Conservation (phyloP, 805 yeast species). For the Lipomyces spencermartinsiae region DNA sequence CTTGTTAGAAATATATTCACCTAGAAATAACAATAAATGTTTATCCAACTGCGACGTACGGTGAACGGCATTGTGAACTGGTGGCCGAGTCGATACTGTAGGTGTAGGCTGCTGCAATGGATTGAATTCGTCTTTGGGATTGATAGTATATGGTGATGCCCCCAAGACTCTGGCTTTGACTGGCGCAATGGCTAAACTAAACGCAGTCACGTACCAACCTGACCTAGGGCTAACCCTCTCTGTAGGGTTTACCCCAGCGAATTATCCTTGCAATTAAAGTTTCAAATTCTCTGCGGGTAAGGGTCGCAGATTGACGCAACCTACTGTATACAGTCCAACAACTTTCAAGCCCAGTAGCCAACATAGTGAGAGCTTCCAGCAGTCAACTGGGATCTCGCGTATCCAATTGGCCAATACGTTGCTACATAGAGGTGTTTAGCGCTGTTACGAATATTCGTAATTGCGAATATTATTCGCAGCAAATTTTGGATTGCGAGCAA, state of each 20-base stretch:
- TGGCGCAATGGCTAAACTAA: background rate
- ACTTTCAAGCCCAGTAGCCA: too few relatives aligned
- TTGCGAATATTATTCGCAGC: too few relatives aligned
- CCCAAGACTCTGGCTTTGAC: background rate
- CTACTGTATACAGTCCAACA: too few relatives aligned
- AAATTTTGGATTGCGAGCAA: too few relatives aligned
- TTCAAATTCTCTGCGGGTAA: background rate
- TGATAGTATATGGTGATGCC: background rate
- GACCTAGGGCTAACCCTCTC: background rate
- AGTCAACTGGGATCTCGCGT: too few relatives aligned
- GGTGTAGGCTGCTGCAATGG: background rate
- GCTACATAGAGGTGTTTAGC: too few relatives aligned
- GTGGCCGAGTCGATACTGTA: background rate
- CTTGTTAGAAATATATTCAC: background rate
- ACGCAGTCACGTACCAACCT: background rate
- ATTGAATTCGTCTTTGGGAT: background rate
- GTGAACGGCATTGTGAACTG: constrained; percentile 37
- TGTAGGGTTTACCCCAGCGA: background rate
- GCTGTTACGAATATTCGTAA: too few relatives aligned
- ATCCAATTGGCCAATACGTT: too few relatives aligned
- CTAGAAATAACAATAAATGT: too few relatives aligned
- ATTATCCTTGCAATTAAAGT: background rate
- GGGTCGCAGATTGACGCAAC: background rate
- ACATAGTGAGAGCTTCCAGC: too few relatives aligned
- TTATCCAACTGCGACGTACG: too few relatives aligned